A percentile compares a stretch with the other conserved stretches of the same genome.
phyloP scores from a whole-genome alignment of 768 basidiomycete genomes.

The Leucosporidium yakuticum region DNA sequence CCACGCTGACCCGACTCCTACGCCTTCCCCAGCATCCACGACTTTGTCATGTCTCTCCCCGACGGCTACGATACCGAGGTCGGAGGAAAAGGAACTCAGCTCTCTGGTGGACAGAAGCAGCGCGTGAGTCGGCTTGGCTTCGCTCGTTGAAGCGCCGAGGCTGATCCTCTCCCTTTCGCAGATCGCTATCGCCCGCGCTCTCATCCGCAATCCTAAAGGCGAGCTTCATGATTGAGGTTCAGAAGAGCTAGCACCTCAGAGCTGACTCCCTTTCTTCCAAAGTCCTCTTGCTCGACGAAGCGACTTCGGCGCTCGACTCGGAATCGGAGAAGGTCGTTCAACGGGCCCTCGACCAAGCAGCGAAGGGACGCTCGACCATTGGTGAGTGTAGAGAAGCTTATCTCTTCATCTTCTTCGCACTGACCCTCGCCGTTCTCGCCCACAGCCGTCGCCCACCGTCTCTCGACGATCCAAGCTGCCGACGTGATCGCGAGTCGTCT shows the following conservation, averaged over 20 bases:
- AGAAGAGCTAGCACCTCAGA: too few species aligned
- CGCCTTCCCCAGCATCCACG: constrained; percentile 16
- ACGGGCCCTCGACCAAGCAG: constrained; percentile 82
- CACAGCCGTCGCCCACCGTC: constrained; percentile 70
- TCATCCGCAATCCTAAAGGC: constrained; percentile 44
- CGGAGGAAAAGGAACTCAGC: constrained; percentile 37
- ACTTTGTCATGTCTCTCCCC: constrained; percentile 36
- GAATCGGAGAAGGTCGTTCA: constrained; percentile 93
- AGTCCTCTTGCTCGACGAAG: constrained; percentile 39
- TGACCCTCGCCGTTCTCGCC: not conserved
- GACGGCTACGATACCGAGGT: constrained; percentile 41
- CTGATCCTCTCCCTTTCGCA: too few species aligned
- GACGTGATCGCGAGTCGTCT: constrained; percentile 56
- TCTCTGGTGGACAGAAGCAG: constrained; percentile 39
- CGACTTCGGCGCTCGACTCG: constrained; percentile 71
- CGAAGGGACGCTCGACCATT: constrained; percentile 78
- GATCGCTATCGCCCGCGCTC: constrained; percentile 50
- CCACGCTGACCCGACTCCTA: not conserved
- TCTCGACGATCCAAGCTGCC: constrained; percentile 88
- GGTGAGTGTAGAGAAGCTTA: constrained; percentile 40
- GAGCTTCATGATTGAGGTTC: too few species aligned
- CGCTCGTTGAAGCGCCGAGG: too few species aligned
- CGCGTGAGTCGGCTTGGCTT: not conserved
- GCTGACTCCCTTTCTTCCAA: too few species aligned
- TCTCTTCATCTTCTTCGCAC: not conserved